Base-by-base conservation (phyloP, 2,329 filamentous ascomycete species). In the Capronia epimyces region DNA sequence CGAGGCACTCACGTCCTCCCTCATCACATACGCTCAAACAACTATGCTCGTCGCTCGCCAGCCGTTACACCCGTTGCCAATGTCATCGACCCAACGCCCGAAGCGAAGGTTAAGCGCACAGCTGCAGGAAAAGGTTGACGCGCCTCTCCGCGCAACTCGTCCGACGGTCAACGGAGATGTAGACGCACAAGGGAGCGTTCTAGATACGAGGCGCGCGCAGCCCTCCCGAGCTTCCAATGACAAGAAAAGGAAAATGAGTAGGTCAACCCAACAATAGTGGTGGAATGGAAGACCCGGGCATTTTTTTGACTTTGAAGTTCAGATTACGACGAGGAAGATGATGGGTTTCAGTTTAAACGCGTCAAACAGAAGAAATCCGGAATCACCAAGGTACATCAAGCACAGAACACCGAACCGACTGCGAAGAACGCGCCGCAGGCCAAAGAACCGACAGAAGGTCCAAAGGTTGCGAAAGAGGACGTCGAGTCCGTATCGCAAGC, bases 331-430 rank as follows among this genome's bases (percentile, higher is more conserved):
- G 86, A 90, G 67, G 79, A 86, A 63, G 83, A 87, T 71, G 86
- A 86, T 62, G 87, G 87, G 56, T 90, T 90, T 62, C 75, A 81
- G 51, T 90, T 89, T 66, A 81, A 83, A 57, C 80, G 86, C 60
- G 82, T 77, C 55, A 86, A 86, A 64, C 71, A 79, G 63, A 75
- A 76, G 51, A 47, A 44, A 32, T 20, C 21, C 16, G 32, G 20
- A 15, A 9, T 29, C 31, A 21, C 15, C 42, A 41, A n/a, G 60
- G 62, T 43, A 31, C 53, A 18, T 52, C 24, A 13, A 15, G 1
- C 34, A 4, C 4, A 20, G 6, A 18, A 8, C 18, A 20, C 6
- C 13, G 34, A 18, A 18, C 7, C 15, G 34, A 5, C 34, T 9
- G 15, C 8, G 20, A 20, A 9, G 8, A 37, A 18, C 15, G 16